These are phyloP conservation scores for Metschnikowia shivogae DNA, from an alignment of 805 yeast species.

Conservation along the genomic window DNA sequence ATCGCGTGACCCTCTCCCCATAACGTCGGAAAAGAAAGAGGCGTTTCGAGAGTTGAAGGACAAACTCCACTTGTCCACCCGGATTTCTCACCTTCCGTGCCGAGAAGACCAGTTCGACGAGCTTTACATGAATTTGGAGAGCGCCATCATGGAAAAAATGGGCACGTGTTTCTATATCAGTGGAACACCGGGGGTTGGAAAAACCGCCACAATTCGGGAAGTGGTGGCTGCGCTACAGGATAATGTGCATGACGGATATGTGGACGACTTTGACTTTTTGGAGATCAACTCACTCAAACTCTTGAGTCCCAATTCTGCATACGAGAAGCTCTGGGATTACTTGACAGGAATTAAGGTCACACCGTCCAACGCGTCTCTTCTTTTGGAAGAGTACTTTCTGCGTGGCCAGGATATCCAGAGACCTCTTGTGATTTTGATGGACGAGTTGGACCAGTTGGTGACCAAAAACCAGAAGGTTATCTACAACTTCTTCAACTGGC, in stretches of 20 bases:
- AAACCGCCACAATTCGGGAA: conserved; percentile 88
- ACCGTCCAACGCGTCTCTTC: conserved; percentile 59
- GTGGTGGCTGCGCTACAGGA: conserved; percentile 66
- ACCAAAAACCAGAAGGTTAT: conserved; percentile 78
- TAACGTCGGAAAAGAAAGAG: conserved; percentile 19
- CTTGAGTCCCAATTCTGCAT: conserved; percentile 73
- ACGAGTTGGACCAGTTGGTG: conserved; percentile 90
- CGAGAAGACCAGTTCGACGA: conserved; percentile 78
- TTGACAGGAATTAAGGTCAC: conserved; percentile 55
- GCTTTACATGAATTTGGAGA: conserved; percentile 63
- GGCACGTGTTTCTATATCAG: conserved; percentile 88
- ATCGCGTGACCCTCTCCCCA: conserved; percentile 9
- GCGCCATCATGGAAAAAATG: conserved; percentile 61
- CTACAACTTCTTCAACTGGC: conserved; percentile 98
- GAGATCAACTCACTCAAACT: conserved; percentile 92
- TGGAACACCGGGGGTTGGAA: conserved; percentile 98
- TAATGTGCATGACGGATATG: conserved; percentile 22
- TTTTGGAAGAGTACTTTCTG: conserved; percentile 69
- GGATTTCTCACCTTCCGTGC: conserved; percentile 64
- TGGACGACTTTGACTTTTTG: conserved; percentile 57
- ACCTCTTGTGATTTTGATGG: conserved; percentile 75
- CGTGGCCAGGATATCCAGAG: conserved; percentile 18
- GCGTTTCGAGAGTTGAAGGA: conserved; percentile 39
- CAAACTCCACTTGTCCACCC: conserved; percentile 42
- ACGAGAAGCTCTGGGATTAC: conserved; percentile 77